A percentile compares a stretch with the other conserved stretches of the same genome.
phyloP scores from a whole-genome alignment of 2,329 filamentous ascomycete genomes.

The Diaporthe destruens region DNA sequence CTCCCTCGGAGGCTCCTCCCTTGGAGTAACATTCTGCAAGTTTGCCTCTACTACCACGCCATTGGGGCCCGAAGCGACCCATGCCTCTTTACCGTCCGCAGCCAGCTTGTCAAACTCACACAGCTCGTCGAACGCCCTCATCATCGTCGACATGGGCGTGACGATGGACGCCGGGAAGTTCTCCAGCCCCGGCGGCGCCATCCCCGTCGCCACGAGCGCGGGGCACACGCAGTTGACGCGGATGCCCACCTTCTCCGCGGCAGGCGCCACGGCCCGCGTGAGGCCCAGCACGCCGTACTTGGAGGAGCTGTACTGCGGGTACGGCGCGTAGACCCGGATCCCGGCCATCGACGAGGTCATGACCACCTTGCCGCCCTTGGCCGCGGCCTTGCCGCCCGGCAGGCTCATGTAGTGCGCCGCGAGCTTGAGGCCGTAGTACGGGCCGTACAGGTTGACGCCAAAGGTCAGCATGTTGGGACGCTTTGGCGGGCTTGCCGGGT shows the following conservation, averaged over 20 bases:
- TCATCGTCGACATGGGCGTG: slow-evolving; percentile 30
- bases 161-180: background rate
- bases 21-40: slow-evolving; percentile 13
- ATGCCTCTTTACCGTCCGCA: background rate
- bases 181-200: slow-evolving; percentile 21
- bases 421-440: slow-evolving; percentile 37
- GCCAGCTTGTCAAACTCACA: slow-evolving; percentile 33
- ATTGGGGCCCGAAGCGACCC: slow-evolving; percentile 18
- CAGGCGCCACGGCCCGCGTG: slow-evolving; percentile 11
- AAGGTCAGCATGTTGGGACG: slow-evolving; percentile 33
- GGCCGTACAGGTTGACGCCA: slow-evolving; percentile 22
- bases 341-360: slow-evolving; percentile 21
- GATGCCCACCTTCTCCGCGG: background rate
- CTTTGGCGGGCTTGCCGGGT: slow-evolving; percentile 8
- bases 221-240: slow-evolving; percentile 33
- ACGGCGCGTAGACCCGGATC: background rate
- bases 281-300: slow-evolving; percentile 28
- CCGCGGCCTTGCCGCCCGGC: background rate
- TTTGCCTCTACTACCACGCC: slow-evolving; percentile 19
- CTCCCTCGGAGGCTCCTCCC: background rate
- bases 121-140: slow-evolving; percentile 30
- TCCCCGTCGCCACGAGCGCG: slow-evolving; percentile 22
- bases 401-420: slow-evolving; percentile 35
- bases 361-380: slow-evolving; percentile 17
- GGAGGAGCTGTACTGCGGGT: slow-evolving; percentile 25